phyloP scores from a whole-genome alignment of 23 red algal species.

The Agarophyton chilense region DNA sequence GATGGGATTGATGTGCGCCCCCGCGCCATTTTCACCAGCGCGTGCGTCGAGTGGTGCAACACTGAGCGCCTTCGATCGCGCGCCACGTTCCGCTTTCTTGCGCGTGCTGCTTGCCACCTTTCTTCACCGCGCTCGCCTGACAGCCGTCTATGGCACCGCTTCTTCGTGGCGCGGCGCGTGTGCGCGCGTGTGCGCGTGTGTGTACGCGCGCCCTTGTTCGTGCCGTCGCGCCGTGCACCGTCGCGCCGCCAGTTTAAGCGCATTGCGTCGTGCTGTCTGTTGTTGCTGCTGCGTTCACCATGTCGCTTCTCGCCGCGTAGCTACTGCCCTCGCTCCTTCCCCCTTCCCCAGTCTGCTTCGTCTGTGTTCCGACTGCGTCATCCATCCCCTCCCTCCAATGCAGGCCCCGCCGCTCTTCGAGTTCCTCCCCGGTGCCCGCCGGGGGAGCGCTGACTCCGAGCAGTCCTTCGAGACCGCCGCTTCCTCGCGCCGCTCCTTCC shows the following conservation, averaged over 20 bases:
- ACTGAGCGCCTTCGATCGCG: too few species aligned
- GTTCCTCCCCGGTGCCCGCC: neutral
- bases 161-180: too few species aligned
- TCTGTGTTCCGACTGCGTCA: neutral
- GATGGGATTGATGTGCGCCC: too few species aligned
- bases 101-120: too few species aligned
- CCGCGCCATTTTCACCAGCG: too few species aligned
- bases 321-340: neutral
- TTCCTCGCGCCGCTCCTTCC: neutral
- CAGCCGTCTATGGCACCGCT: too few species aligned
- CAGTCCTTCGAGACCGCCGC: conserved; percentile 26
- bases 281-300: too few species aligned
- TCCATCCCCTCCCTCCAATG: neutral
- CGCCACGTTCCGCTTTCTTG: too few species aligned
- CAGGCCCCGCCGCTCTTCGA: neutral
- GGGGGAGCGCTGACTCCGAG: neutral
- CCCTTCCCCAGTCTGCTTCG: neutral
- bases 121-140: too few species aligned
- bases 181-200: too few species aligned
- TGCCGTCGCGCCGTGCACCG: neutral
- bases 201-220: too few species aligned
- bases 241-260: neutral
- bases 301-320: neutral
- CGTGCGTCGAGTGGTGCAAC: too few species aligned
- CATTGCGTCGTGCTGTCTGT: neutral